Percentiles rank a stretch among this genome's conserved stretches.
Evolutionary conservation across 148 eudicot species (phyloP).

Genomic region (Hydrangea macrophylla): DNA sequence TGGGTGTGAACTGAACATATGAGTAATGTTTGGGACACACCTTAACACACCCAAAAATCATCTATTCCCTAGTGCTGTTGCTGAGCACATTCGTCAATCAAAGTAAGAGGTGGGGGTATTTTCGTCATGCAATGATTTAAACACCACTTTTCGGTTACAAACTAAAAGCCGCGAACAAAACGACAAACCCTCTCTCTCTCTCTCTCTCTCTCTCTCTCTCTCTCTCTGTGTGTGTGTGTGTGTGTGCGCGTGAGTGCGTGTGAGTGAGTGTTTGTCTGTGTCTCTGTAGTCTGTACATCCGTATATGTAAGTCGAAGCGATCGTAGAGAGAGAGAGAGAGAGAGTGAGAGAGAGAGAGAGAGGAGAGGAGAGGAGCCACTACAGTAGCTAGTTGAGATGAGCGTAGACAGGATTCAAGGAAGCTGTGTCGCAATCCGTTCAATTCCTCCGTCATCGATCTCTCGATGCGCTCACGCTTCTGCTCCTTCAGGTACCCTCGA

Average conservation of each 20-base stretch:
- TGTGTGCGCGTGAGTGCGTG: too few relatives aligned
- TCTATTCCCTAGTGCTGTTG: too few relatives aligned
- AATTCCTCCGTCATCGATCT: background rate
- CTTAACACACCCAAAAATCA: too few relatives aligned
- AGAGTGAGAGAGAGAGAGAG: background rate
- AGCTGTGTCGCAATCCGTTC: conserved; percentile 19
- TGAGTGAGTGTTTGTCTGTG: too few relatives aligned
- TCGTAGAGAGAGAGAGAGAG: background rate
- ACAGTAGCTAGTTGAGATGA: background rate
- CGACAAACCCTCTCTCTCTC: background rate
- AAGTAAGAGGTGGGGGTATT: background rate
- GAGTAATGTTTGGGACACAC: too few relatives aligned
- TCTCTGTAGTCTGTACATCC: too few relatives aligned
- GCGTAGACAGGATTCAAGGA: conserved; percentile 4
- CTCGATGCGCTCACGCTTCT: conserved; percentile 10
- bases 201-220: background rate
- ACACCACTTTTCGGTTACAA: background rate
- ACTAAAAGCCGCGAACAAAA: background rate
- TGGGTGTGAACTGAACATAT: too few relatives aligned
- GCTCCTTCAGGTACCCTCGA: conserved; percentile 13
- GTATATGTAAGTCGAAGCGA: too few relatives aligned
- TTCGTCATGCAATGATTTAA: background rate
- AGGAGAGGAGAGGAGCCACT: background rate
- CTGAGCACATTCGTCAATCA: too few relatives aligned
- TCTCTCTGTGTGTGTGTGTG: background rate